These are phyloP conservation scores for Astragalus membranaceus DNA, from an alignment of 306 rosid genomes.

Conservation along the genomic window DNA sequence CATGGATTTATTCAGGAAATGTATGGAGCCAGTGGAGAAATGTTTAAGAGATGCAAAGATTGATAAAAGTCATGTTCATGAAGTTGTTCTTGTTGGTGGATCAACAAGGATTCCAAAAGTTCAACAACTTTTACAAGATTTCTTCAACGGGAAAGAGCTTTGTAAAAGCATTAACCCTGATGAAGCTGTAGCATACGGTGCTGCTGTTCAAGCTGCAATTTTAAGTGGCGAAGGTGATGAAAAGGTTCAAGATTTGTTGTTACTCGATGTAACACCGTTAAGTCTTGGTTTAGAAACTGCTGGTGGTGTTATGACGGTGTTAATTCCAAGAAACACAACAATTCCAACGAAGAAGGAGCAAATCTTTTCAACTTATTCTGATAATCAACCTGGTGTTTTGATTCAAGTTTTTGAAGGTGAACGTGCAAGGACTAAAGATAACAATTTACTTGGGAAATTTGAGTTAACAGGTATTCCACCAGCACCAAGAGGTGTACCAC, in stretches of 20 bases:
- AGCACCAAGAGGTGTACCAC: slow-evolving; percentile 80
- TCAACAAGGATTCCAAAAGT: slow-evolving; percentile 76
- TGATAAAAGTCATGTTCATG: slow-evolving; percentile 57
- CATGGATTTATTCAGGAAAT: slow-evolving; percentile 72
- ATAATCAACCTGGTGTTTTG: slow-evolving; percentile 80
- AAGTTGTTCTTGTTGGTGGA: slow-evolving; percentile 78
- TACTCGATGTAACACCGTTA: slow-evolving; percentile 73
- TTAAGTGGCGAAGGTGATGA: slow-evolving; percentile 63
- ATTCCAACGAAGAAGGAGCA: slow-evolving; percentile 81
- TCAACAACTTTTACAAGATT: slow-evolving; percentile 67
- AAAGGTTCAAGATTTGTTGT: slow-evolving; percentile 65
- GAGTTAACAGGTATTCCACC: slow-evolving; percentile 82
- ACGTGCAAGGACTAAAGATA: slow-evolving; percentile 60
- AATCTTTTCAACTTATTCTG: slow-evolving; percentile 70
- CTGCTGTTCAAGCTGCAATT: slow-evolving; percentile 84
- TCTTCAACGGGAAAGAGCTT: slow-evolving; percentile 78
- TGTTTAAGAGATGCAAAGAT: slow-evolving; percentile 66
- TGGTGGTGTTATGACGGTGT: slow-evolving; percentile 74
- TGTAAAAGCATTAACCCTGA: slow-evolving; percentile 85
- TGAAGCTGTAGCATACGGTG: slow-evolving; percentile 86
- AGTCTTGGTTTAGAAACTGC: slow-evolving; percentile 75
- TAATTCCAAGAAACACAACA: slow-evolving; percentile 76
- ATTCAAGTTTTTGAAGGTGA: slow-evolving; percentile 87
- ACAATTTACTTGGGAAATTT: slow-evolving; percentile 69
- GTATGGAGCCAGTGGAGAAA: slow-evolving; percentile 88